Conservation (phyloP, 179 eudicot species). For the Sideroxylon spinosum region DNA sequence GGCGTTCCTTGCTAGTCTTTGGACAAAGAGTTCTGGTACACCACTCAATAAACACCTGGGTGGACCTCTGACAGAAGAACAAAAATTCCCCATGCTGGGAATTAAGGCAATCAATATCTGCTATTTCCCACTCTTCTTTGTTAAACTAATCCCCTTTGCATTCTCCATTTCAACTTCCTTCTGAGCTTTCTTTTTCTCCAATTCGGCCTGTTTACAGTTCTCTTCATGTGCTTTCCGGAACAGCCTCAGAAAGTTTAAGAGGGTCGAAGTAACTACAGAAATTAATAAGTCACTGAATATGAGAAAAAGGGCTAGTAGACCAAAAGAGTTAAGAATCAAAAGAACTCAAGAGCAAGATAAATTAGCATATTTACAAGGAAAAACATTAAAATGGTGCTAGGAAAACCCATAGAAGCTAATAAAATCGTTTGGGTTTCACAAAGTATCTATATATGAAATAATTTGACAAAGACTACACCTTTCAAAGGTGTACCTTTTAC, state of each 20-base stretch:
- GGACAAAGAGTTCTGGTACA: slow-evolving; percentile 3
- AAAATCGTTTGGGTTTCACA: no score
- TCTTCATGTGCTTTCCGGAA: slow-evolving; percentile 90
- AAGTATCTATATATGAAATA: no score
- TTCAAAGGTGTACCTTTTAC: no score
- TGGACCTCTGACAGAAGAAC: slow-evolving; percentile 9
- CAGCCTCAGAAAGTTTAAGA: slow-evolving; percentile 77
- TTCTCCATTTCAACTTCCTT: slow-evolving; percentile 81
- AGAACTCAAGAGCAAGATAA: no score
- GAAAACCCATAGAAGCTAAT: neutral
- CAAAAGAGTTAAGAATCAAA: no score
- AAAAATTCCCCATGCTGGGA: slow-evolving; percentile 18
- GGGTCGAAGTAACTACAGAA: slow-evolving; percentile 70
- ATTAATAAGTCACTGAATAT: slow-evolving; percentile 10
- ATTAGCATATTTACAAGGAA: neutral
- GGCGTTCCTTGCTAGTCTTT: neutral
- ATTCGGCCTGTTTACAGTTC: slow-evolving; percentile 82
- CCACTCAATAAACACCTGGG: neutral
- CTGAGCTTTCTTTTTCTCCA: slow-evolving; percentile 79
- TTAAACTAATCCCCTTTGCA: slow-evolving; percentile 44
- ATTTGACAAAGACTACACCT: no score
- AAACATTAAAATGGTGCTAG: neutral
- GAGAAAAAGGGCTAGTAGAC: neutral
- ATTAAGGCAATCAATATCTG: slow-evolving; percentile 12
- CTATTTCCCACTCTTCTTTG: slow-evolving; percentile 45